These are phyloP conservation scores for Apiotrichum montevideense DNA, from an alignment of 1,284 basidiomycete species.

Conservation along the genomic window DNA sequence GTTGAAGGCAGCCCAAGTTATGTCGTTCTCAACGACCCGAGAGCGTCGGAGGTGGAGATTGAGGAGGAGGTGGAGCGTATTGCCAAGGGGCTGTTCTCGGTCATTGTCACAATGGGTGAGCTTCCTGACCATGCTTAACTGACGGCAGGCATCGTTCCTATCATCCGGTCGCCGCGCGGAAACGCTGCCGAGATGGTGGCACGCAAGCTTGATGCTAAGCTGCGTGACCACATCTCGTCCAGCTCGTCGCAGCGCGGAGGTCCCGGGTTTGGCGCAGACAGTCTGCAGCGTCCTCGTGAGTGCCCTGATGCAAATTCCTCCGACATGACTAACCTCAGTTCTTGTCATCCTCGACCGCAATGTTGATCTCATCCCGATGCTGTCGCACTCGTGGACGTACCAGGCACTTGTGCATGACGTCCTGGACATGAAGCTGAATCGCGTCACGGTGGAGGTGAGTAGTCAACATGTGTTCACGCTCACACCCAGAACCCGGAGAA, in stretches of 20 bases:
- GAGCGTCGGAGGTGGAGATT: constrained; percentile 81
- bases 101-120: constrained; percentile 82
- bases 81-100: constrained; percentile 84
- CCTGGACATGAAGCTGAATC: constrained; percentile 92
- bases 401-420: constrained; percentile 98
- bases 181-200: constrained; percentile 99
- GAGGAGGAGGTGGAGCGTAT: constrained; percentile 91
- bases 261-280: constrained; percentile 59
- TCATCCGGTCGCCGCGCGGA: constrained; percentile 88
- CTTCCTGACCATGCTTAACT: constrained; percentile 4
- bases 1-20: constrained; percentile 55
- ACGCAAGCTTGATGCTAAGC: constrained; percentile 85
- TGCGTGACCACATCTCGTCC: constrained; percentile 81
- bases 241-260: constrained; percentile 54
- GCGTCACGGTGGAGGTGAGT: constrained; percentile 68
- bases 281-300: constrained; percentile 73
- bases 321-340: constrained; percentile 52
- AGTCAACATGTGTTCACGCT: not conserved
- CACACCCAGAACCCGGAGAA: constrained; percentile 50
- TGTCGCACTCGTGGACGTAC: constrained; percentile 98
- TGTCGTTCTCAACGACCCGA: constrained; percentile 84
- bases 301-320: not conserved
- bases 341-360: constrained; percentile 92
- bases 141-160: constrained; percentile 75
- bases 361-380: constrained; percentile 87